A percentile compares a stretch with the other conserved stretches of the same genome.
These are phyloP conservation scores for Coffea canephora DNA, from an alignment of 257 asterid species.

Conservation along the genomic window DNA sequence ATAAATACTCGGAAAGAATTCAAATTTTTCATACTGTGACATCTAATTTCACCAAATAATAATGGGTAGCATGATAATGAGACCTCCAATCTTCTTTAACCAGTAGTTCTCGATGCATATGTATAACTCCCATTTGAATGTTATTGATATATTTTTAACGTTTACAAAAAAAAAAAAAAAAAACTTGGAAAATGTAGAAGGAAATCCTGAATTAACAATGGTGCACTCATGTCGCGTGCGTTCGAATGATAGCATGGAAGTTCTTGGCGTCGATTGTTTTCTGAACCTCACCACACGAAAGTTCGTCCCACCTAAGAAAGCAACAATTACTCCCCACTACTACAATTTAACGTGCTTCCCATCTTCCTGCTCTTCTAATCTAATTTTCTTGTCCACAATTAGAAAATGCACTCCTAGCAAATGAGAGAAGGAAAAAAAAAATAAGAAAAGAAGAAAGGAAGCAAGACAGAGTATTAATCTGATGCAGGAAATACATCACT, in stretches of 20 bases:
- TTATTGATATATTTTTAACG: no score
- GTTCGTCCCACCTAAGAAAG: background rate
- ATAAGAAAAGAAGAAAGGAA: background rate
- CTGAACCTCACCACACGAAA: background rate
- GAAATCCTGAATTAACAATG: background rate
- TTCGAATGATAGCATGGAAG: background rate
- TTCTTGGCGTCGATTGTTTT: background rate
- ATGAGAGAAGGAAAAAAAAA: no score
- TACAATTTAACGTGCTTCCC: background rate
- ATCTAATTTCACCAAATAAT: no score
- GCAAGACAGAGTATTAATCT: no score
- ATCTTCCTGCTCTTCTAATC: background rate
- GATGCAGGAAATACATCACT: background rate
- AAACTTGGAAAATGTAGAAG: background rate
- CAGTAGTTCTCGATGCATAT: background rate
- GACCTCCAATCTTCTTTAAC: no score
- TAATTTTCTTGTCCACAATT: background rate
- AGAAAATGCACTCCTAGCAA: background rate
- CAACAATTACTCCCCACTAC: background rate
- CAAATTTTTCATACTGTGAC: no score
- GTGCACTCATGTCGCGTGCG: slow-evolving; percentile 11
- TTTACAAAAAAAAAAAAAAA: background rate
- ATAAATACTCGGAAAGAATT: no score
- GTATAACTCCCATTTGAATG: no score
- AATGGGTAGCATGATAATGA: no score